phyloP scores from a whole-genome alignment of 345 rosid genomes.

The Salix koriyanagi region DNA sequence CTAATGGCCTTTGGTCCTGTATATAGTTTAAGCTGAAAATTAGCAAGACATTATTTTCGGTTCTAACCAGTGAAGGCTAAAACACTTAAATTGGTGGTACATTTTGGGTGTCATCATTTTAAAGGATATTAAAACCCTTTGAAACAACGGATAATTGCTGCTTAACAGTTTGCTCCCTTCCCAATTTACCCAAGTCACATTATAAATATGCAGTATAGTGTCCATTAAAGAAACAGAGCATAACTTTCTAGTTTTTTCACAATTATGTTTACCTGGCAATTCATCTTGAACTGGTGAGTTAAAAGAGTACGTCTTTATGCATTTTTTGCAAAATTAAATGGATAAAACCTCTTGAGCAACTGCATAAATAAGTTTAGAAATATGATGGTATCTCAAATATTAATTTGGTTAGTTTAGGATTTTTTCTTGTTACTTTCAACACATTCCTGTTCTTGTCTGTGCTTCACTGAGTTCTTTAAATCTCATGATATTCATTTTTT shows the following conservation, averaged over 20 bases:
- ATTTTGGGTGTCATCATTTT: no score
- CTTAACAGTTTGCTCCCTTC: no score
- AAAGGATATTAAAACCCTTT: no score
- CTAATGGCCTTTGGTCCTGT: neutral
- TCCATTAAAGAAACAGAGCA: no score
- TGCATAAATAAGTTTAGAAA: neutral
- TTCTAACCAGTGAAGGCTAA: no score
- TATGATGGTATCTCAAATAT: neutral
- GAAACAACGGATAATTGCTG: no score
- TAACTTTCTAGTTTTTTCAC: no score
- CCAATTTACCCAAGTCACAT: no score
- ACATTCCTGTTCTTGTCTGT: neutral
- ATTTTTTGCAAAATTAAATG: neutral
- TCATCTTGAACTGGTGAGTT: neutral
- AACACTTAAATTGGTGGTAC: no score
- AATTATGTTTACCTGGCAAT: neutral
- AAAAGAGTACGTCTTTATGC: neutral
- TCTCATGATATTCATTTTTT: neutral
- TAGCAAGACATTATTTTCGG: no score
- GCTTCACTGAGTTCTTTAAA: neutral
- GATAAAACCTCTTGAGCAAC: neutral
- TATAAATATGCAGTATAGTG: no score
- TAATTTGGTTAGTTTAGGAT: neutral
- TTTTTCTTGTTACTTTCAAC: neutral
- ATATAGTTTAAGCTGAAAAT: neutral